Conservation (phyloP, 2,329 filamentous ascomycete species). For the Lachnellula arida region DNA sequence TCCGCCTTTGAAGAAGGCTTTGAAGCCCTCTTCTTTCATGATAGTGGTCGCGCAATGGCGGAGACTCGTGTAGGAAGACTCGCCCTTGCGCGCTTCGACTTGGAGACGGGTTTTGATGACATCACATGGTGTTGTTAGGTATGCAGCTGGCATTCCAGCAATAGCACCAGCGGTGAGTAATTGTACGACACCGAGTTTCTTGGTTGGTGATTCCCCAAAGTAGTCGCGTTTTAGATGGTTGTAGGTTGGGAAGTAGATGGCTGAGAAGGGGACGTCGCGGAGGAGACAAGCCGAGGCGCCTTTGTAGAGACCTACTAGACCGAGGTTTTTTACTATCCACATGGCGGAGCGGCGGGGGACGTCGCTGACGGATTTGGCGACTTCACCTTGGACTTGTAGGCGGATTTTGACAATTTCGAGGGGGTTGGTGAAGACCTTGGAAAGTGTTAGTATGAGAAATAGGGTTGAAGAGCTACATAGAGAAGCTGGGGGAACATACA, state of each 20-base stretch:
- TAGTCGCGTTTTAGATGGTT: slow-evolving; percentile 89
- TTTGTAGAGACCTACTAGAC: slow-evolving; percentile 93
- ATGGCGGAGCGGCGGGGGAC: slow-evolving; percentile 86
- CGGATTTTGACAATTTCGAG: slow-evolving; percentile 99
- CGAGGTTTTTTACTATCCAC: slow-evolving; percentile 96
- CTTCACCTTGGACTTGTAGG: slow-evolving; percentile 93
- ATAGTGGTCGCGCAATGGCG: slow-evolving; percentile 82
- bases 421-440: slow-evolving; percentile 89
- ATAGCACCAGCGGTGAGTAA: slow-evolving; percentile 93
- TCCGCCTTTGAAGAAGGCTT: slow-evolving; percentile 97
- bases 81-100: slow-evolving; percentile 94
- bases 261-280: slow-evolving; percentile 95
- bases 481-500: slow-evolving; percentile 59
- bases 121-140: slow-evolving; percentile 94
- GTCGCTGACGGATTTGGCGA: slow-evolving; percentile 79
- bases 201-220: slow-evolving; percentile 82
- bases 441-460: slow-evolving; percentile 10
- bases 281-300: slow-evolving; percentile 90
- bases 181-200: slow-evolving; percentile 86
- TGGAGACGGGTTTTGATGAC: slow-evolving; percentile 99
- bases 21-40: slow-evolving; percentile 85
- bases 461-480: not conserved
- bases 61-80: slow-evolving; percentile 80
- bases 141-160: slow-evolving; percentile 84
- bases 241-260: slow-evolving; percentile 98